Base-by-base conservation (phyloP, 495 filamentous ascomycete species). In the Parachaetomium inaequale region DNA sequence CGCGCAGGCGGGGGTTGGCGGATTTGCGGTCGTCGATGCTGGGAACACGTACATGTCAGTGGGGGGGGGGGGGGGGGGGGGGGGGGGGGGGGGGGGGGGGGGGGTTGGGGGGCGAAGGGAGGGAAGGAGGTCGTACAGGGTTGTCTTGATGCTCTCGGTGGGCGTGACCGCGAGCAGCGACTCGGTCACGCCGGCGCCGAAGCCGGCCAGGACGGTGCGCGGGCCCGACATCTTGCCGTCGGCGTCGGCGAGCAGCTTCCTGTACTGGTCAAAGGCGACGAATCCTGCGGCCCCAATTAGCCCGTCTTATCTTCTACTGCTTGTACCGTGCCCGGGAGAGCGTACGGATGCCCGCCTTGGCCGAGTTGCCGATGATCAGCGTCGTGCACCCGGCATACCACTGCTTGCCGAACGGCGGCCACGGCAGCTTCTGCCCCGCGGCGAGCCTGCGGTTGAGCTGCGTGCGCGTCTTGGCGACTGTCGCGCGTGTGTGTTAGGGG, bases 351-450 rank as follows among this genome's bases (percentile, higher is more conserved):
- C 94, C 94, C 42, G 95, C 94, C 75, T 98, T 98, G 63, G 92
- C 76, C 29, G 92, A 93, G 78, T 98, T 98, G 55, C 94, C 94
- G 64, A 98, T 92, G 52, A 98, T 94, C 73, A 98, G 78, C 26
- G 94, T 97, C 23, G 94, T 98, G 78, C 94, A 98, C 38, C 94
- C 94, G 38, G 94, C 94, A 72, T 98, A 98, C 94, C 94, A 98
- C 68, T 96, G 92, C 59, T 73, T 78, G 32, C 95, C 95, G 66
- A 98, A 98, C 28, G 90, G 90, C 34, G 94, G 94, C 89, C 90
- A 97, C 49, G 93, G 92, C n/a, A 96, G 82, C 78, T 94, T 96
- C 77, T 93, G 78, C 46, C 86, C 86, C 59, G 88, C 85, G 28
- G 88, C 78, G 68, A 98, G 78, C 73, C 86, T 85, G 67, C 89